Evolutionary conservation across 257 asterid species (phyloP).

Genomic region (Lycium barbarum): DNA sequence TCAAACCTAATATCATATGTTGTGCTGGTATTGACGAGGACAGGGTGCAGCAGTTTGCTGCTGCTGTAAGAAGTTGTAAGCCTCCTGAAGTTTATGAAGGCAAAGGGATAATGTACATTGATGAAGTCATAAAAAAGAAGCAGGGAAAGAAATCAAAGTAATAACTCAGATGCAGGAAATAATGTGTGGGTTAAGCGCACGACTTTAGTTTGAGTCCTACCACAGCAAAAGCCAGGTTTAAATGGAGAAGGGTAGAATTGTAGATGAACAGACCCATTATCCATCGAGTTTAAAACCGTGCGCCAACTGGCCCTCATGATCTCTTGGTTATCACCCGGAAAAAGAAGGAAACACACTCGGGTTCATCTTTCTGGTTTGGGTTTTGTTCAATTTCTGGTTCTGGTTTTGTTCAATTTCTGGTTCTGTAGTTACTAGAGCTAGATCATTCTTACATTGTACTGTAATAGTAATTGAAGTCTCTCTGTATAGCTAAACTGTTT

Average conservation of each 20-base stretch:
- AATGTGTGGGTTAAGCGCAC: neutral
- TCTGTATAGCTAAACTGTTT: neutral
- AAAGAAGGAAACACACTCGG: no score
- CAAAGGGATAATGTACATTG: constrained; percentile 66
- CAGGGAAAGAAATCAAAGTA: constrained; percentile 69
- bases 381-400: neutral
- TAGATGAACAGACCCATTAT: no score
- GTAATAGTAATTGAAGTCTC: neutral
- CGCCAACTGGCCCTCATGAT: neutral
- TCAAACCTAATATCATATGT: constrained; percentile 59
- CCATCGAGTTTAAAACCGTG: neutral
- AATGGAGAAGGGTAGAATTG: neutral
- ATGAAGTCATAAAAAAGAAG: constrained; percentile 67
- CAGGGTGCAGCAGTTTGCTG: constrained; percentile 66
- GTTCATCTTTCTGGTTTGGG: neutral
- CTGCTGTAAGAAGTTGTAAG: constrained; percentile 63
- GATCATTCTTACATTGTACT: neutral
- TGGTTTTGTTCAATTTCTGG: neutral
- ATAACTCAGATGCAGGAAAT: no score
- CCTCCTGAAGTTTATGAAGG: constrained; percentile 69
- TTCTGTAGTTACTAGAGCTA: neutral
- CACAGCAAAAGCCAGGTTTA: neutral
- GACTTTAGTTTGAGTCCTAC: neutral
- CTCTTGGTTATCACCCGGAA: neutral
- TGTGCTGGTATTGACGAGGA: constrained; percentile 68